These are phyloP conservation scores for Debaryomyces tyrocola DNA, from an alignment of 805 yeast genomes.

Conservation along the genomic window DNA sequence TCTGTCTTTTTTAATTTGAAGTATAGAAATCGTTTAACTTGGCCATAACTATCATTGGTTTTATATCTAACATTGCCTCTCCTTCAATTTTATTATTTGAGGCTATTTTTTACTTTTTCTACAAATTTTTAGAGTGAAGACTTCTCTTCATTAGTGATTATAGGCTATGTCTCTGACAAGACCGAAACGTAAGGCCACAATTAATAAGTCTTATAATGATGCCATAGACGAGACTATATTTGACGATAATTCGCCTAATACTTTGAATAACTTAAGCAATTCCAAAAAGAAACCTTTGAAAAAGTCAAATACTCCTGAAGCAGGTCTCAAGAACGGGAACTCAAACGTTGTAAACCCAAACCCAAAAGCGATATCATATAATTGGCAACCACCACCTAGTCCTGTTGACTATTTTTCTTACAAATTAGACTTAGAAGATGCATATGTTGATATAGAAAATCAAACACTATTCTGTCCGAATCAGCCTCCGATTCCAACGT, in stretches of 20 bases:
- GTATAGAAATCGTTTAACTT: too few relatives aligned
- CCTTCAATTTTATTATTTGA: too few relatives aligned
- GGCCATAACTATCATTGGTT: too few relatives aligned
- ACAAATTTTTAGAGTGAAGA: too few relatives aligned
- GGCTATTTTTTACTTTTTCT: too few relatives aligned
- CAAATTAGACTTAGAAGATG: constrained; percentile 40
- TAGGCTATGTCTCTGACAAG: constrained; percentile 21
- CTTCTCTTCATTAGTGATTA: too few relatives aligned
- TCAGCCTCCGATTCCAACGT: constrained; percentile 16
- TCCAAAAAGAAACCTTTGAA: constrained; percentile 4
- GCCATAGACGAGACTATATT: constrained; percentile 25
- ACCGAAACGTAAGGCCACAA: constrained; percentile 39
- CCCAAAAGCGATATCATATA: constrained; percentile 33
- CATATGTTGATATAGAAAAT: constrained; percentile 37
- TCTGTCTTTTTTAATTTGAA: too few relatives aligned
- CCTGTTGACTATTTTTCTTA: constrained; percentile 42
- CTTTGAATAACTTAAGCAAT: not conserved
- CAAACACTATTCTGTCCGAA: constrained; percentile 41
- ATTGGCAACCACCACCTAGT: constrained; percentile 50
- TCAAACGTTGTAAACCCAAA: not conserved
- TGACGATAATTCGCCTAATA: constrained; percentile 15
- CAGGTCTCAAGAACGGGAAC: constrained; percentile 3
- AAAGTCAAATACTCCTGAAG: not conserved
- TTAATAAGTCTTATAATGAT: constrained; percentile 35
- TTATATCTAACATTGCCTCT: too few relatives aligned